These are phyloP conservation scores for Petrea volubilis DNA, from an alignment of 257 asterid species.

Conservation along the genomic window DNA sequence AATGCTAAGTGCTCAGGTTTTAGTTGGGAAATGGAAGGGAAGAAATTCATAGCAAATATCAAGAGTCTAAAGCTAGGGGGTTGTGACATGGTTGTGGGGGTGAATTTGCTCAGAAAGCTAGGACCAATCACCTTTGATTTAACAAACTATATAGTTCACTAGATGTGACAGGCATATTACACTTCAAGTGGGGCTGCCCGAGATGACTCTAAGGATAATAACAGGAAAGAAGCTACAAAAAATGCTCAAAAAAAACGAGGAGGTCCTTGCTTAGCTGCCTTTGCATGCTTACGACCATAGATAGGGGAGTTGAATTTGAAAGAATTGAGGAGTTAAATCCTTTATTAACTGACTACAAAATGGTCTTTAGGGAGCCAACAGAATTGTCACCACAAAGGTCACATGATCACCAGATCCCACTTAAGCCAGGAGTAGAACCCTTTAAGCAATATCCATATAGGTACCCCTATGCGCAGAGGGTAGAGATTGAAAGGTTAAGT, in stretches of 20 bases:
- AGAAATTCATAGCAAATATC: neutral
- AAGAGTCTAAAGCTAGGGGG: neutral
- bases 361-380: neutral
- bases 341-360: neutral
- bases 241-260: too few relatives aligned
- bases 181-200: neutral
- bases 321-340: neutral
- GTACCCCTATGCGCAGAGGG: neutral
- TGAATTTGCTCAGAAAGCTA: neutral
- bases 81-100: neutral
- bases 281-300: neutral
- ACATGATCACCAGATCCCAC: neutral
- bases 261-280: neutral
- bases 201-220: neutral
- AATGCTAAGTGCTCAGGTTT: neutral
- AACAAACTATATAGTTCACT: neutral
- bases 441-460: neutral
- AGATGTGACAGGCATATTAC: neutral
- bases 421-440: neutral
- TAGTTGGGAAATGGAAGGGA: neutral
- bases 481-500: neutral
- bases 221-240: too few relatives aligned
- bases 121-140: neutral
- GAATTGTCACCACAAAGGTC: neutral
- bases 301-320: neutral